A percentile compares a stretch with the other conserved stretches of the same genome.
Evolutionary conservation across 192 early-diverging fungal species (phyloP).

Genomic region (Dissophora globulifera): DNA sequence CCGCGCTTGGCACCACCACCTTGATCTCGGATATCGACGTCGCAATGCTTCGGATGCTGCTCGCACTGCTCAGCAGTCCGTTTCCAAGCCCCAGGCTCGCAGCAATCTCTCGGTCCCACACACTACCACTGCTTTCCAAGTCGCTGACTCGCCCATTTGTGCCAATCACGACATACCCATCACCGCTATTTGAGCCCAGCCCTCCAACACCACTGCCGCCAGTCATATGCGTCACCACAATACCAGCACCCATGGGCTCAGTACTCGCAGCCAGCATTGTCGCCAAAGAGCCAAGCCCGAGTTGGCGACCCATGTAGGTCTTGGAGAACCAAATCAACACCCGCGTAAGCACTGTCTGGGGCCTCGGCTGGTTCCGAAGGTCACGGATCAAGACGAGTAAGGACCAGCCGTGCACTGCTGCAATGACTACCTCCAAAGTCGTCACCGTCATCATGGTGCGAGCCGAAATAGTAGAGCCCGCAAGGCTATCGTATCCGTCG

Average conservation of each 20-base stretch:
- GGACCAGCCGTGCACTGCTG: conserved; percentile 47
- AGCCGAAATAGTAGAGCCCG: neutral
- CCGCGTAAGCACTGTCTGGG: conserved; percentile 15
- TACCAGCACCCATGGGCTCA: too few species aligned
- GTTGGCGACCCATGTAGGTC: conserved; percentile 5
- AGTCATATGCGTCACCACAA: too few species aligned
- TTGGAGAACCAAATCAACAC: conserved; percentile 30
- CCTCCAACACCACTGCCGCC: neutral
- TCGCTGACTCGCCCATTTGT: neutral
- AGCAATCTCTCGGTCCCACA: conserved; percentile 25
- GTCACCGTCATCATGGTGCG: conserved; percentile 12
- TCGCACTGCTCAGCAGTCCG: conserved; percentile 21
- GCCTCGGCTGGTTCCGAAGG: conserved; percentile 26
- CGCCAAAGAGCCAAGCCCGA: neutral
- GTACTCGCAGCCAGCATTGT: too few species aligned
- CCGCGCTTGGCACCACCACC: neutral
- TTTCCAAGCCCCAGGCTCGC: conserved; percentile 8
- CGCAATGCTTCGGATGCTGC: conserved; percentile 27
- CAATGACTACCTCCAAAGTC: conserved; percentile 24
- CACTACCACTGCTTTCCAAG: neutral
- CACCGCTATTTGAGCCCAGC: neutral
- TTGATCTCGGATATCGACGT: conserved; percentile 19
- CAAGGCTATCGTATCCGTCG: neutral
- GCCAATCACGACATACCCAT: neutral
- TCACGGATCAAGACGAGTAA: conserved; percentile 42